A percentile compares a stretch with the other conserved stretches of the same genome.
phyloP scores from a whole-genome alignment of 2,329 filamentous ascomycete species.

The Aspergillus japonicus region DNA sequence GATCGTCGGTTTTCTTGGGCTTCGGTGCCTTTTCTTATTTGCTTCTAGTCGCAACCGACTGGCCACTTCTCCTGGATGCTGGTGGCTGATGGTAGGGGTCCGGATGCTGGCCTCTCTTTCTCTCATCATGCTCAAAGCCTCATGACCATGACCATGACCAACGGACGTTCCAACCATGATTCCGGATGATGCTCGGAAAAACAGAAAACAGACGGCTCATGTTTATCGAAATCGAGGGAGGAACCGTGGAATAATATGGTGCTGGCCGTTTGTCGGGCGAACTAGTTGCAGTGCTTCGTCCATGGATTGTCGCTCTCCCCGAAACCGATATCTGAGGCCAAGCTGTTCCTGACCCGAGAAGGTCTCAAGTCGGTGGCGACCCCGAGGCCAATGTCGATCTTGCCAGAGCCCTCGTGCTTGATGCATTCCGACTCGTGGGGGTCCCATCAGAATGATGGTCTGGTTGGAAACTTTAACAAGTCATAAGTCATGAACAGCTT shows the following conservation, averaged over 20 bases:
- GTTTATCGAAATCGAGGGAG: neutral
- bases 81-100: neutral
- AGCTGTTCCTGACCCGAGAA: neutral
- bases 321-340: neutral
- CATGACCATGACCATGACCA: neutral
- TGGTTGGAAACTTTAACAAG: neutral
- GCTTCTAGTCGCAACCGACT: neutral
- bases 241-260: neutral
- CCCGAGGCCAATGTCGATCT: neutral
- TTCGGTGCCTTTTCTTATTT: constrained; percentile 7
- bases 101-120: neutral
- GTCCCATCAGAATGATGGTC: neutral
- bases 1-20: constrained; percentile 9
- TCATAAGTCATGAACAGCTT: neutral
- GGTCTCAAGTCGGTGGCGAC: neutral
- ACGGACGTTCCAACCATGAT: neutral
- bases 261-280: neutral
- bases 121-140: neutral
- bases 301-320: neutral
- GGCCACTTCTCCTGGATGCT: neutral
- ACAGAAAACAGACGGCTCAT: no score
- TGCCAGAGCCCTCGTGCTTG: constrained; percentile 2
- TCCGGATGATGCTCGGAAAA: neutral
- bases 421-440: constrained; percentile 4
- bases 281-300: neutral